phyloP scores from a whole-genome alignment of 768 basidiomycete species.

The Xanthoconium purpureum region DNA sequence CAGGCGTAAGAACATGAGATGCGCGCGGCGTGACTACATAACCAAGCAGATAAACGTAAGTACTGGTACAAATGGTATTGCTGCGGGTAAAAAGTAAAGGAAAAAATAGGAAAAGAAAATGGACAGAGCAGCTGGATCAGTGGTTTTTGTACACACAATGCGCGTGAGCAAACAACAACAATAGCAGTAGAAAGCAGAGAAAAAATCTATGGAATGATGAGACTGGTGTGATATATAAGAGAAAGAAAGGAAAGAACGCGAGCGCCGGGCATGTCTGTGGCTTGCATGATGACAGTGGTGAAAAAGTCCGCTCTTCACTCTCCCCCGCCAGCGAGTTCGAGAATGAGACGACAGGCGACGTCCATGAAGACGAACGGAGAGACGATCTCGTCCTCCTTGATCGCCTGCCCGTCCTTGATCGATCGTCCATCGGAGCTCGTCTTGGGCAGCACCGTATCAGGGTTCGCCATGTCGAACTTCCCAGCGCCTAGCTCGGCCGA shows the following conservation, averaged over 20 bases:
- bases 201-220: constrained; percentile 13
- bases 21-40: constrained; percentile 1
- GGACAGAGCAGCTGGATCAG: not conserved
- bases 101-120: not conserved
- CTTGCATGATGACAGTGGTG: not conserved
- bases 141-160: constrained; percentile 3
- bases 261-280: not conserved
- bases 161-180: constrained; percentile 15
- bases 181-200: constrained; percentile 6
- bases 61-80: constrained; percentile 20
- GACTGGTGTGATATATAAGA: constrained; percentile 9
- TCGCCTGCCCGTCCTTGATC: constrained; percentile 43
- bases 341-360: constrained; percentile 87
- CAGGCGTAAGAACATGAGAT: too few species aligned
- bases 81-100: constrained; percentile 8
- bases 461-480: constrained; percentile 61
- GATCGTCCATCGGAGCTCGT: constrained; percentile 58
- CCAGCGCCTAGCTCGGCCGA: constrained; percentile 63
- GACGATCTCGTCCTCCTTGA: constrained; percentile 59
- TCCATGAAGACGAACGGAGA: constrained; percentile 97
- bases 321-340: constrained; percentile 82
- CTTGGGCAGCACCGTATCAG: constrained; percentile 36
- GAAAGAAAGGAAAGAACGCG: not conserved
- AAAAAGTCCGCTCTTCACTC: constrained; percentile 24
- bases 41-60: constrained; percentile 9